Evolutionary conservation across 495 filamentous ascomycete genomes (phyloP).

Genomic region (Cenococcum geophilum): DNA sequence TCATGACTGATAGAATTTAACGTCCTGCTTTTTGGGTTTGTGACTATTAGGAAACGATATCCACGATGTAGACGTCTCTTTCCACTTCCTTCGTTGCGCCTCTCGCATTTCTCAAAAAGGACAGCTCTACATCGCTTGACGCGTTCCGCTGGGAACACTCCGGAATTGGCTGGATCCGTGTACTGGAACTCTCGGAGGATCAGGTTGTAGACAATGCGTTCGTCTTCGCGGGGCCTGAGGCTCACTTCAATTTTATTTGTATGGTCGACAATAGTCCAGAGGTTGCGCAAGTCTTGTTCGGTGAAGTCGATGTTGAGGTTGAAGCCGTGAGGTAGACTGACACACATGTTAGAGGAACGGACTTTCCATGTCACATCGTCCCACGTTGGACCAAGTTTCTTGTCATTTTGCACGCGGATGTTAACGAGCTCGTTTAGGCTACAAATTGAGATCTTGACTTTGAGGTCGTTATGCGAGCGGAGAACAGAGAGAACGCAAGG

Average conservation of each 20-base stretch:
- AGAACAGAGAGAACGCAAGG: conserved; percentile 67
- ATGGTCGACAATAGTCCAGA: conserved; percentile 79
- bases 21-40: conserved; percentile 66
- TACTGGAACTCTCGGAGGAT: conserved; percentile 66
- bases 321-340: conserved; percentile 64
- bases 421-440: conserved; percentile 73
- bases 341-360: conserved; percentile 52
- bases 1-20: conserved; percentile 65
- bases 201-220: conserved; percentile 58
- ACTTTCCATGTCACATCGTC: conserved; percentile 71
- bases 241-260: conserved; percentile 63
- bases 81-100: conserved; percentile 59
- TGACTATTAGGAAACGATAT: conserved; percentile 67
- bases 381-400: conserved; percentile 65
- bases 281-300: conserved; percentile 64
- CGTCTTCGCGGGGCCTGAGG: conserved; percentile 58
- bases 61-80: conserved; percentile 64
- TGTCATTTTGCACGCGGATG: conserved; percentile 63
- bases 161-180: conserved; percentile 59
- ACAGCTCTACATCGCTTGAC: conserved; percentile 59
- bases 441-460: conserved; percentile 60
- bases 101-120: conserved; percentile 62
- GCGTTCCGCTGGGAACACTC: conserved; percentile 67
- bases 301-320: conserved; percentile 60
- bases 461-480: conserved; percentile 59